Percentiles rank a stretch among this genome's conserved stretches.
These are phyloP conservation scores for Syncephalastrum sp. DNA, from an alignment of 371 early-diverging fungal genomes.

Conservation along the genomic window DNA sequence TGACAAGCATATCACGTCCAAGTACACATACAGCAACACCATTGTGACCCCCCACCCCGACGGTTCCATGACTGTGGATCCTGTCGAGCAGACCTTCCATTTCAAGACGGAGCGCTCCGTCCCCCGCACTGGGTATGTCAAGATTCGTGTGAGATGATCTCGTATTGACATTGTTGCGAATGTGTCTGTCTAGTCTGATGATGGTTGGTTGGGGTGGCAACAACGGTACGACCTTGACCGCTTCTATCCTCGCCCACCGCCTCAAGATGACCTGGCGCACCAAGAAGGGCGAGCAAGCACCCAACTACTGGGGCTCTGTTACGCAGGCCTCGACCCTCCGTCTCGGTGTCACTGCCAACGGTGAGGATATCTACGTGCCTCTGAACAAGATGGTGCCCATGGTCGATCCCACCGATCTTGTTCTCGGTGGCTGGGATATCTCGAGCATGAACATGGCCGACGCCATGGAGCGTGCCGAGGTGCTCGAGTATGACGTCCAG, in stretches of 20 bases:
- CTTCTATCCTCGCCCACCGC: constrained; percentile 93
- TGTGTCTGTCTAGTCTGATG: constrained; percentile 72
- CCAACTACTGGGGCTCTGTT: constrained; percentile 97
- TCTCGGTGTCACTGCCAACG: constrained; percentile 81
- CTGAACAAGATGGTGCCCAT: constrained; percentile 90
- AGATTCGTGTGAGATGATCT: background rate
- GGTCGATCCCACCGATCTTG: constrained; percentile 94
- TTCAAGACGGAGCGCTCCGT: constrained; percentile 86
- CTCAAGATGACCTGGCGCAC: constrained; percentile 86
- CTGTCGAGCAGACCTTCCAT: constrained; percentile 82
- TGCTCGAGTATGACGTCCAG: constrained; percentile 94
- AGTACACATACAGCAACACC: constrained; percentile 88
- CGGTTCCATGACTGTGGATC: constrained; percentile 74
- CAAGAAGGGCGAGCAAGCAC: constrained; percentile 83
- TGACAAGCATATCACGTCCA: constrained; percentile 75
- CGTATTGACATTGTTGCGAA: background rate
- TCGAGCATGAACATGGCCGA: constrained; percentile 80
- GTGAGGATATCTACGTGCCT: constrained; percentile 87
- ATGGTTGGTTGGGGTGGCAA: constrained; percentile 99
- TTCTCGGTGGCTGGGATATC: constrained; percentile 98
- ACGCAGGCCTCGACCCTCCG: constrained; percentile 94
- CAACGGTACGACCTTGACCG: constrained; percentile 97
- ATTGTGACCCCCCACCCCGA: constrained; percentile 68
- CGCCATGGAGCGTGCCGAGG: constrained; percentile 91
- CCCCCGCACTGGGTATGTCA: constrained; percentile 76